A percentile compares a stretch with the other conserved stretches of the same genome.
Evolutionary conservation across 2,329 filamentous ascomycete genomes (phyloP).

Genomic region (Drechmeria coniospora): DNA sequence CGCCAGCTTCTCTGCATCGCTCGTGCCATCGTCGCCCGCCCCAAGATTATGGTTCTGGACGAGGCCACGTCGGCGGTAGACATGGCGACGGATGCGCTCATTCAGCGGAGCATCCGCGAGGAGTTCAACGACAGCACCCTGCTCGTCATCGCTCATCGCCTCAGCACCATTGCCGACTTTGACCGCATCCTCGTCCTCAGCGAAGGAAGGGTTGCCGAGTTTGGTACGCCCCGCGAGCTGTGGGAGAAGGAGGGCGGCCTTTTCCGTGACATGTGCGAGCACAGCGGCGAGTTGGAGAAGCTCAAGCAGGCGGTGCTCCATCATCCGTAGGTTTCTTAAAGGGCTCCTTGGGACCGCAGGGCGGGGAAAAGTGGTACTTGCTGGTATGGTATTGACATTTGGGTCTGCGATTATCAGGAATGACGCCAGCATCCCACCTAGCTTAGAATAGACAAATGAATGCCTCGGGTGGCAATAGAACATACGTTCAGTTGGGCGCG

Average conservation of each 20-base stretch:
- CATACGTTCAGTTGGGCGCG: no score
- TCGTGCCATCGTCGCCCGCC: constrained; percentile 53
- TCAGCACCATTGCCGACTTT: constrained; percentile 65
- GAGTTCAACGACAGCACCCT: constrained; percentile 56
- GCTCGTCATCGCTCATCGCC: constrained; percentile 59
- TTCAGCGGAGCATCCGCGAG: constrained; percentile 57
- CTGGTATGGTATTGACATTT: no score
- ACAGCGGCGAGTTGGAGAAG: constrained; percentile 43
- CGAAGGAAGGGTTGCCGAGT: constrained; percentile 53
- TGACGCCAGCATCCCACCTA: no score
- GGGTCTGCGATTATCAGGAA: no score
- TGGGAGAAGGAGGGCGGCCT: constrained; percentile 36
- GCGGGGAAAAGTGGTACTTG: background rate
- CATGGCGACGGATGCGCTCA: constrained; percentile 59
- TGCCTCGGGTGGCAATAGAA: no score
- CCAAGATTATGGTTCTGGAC: constrained; percentile 66
- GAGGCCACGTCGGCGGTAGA: constrained; percentile 69
- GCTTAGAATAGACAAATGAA: no score
- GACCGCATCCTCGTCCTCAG: constrained; percentile 58
- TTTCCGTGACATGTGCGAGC: constrained; percentile 48
- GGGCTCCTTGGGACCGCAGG: background rate
- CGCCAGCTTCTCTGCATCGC: constrained; percentile 62
- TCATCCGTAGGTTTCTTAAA: constrained; percentile 3
- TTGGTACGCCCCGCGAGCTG: constrained; percentile 46
- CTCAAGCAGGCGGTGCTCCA: constrained; percentile 29